Evolutionary conservation across 345 rosid genomes (phyloP).

Genomic region (Abelmoschus esculentus): DNA sequence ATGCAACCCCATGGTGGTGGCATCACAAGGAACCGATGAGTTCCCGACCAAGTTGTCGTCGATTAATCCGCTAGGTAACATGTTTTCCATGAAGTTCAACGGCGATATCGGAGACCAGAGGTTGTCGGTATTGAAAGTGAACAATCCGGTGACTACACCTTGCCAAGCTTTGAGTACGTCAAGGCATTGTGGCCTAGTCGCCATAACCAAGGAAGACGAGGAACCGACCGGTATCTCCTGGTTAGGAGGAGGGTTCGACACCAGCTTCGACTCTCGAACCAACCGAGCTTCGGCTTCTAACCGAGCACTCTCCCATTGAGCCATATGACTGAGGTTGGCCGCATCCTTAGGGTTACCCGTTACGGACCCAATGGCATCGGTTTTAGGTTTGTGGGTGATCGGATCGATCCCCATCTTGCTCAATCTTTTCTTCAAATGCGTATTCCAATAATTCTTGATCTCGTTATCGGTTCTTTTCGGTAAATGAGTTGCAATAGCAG

Average conservation of each 20-base stretch:
- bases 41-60: slow-evolving; percentile 4
- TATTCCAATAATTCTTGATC: slow-evolving; percentile 50
- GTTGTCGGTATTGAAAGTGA: slow-evolving; percentile 4
- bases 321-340: slow-evolving; percentile 34
- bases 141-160: slow-evolving; percentile 27
- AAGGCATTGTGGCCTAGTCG: slow-evolving; percentile 33
- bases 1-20: slow-evolving; percentile 4
- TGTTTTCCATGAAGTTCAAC: slow-evolving; percentile 16
- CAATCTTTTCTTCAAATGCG: slow-evolving; percentile 37
- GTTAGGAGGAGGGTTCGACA: slow-evolving; percentile 11
- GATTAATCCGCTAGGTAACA: slow-evolving; percentile 6
- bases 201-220: background rate
- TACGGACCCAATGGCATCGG: slow-evolving; percentile 16
- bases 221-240: background rate
- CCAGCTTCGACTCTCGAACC: slow-evolving; percentile 23
- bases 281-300: slow-evolving; percentile 36
- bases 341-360: slow-evolving; percentile 18
- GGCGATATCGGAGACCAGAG: slow-evolving; percentile 34
- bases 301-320: slow-evolving; percentile 41
- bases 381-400: slow-evolving; percentile 35
- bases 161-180: slow-evolving; percentile 43
- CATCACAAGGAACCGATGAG: background rate
- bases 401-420: slow-evolving; percentile 37
- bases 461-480: slow-evolving; percentile 42
- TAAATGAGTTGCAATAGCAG: slow-evolving; percentile 37